Evolutionary conservation across 768 basidiomycete genomes (phyloP), one percentile per base, ranked within the genome.

Genomic region (Leccinum longicurvipes): DNA sequence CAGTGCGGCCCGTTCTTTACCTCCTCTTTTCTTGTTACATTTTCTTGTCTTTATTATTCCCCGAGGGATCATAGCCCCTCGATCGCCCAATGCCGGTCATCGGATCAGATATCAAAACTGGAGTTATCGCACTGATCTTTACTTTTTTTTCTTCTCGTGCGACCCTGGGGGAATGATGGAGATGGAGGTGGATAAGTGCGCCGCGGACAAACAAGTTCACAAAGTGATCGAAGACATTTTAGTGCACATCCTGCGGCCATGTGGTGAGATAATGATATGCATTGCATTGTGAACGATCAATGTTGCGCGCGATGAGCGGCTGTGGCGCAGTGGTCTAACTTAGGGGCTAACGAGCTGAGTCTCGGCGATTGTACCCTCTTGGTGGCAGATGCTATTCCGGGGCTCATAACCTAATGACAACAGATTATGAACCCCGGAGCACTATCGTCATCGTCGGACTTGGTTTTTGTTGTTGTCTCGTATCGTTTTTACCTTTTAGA

Each of bases 351-450:
- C 1, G 10, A 41, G 39, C 39, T 9, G 19, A 19, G 39, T 0
- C 39, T 41, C 1, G 39, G 19, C 27, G 44, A 53, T 52, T 59
- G 39, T 57, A 41, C 42, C 52, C 14, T n/a, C 51, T 1, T 34
- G 51, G 51, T 66, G 64, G 59, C 58, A 54, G 7, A 39, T 36
- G 39, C 21, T 57, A 62, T 66, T 61, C 47, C 66, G 15, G 62
- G 66, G 61, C 66, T 68, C 66, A 66, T 68, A 63, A 66, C 63
- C 66, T 65, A 0, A 47, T 24, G 54, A n/a, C 45, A 23, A 17
- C 7, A 32, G 47, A 29, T 51, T 51, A 66, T 66, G 61, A 53
- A 46, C 56, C 46, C 25, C 50, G 61, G 55, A 63, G 60, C 55
- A 54, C 39, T 44, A 1, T 50, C 49, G 57, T 64, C 59, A 58